Evolutionary conservation across 2,329 filamentous ascomycete species (phyloP), one percentile per base, ranked within the genome.

Genomic region (Malbranchea zuffiana): DNA sequence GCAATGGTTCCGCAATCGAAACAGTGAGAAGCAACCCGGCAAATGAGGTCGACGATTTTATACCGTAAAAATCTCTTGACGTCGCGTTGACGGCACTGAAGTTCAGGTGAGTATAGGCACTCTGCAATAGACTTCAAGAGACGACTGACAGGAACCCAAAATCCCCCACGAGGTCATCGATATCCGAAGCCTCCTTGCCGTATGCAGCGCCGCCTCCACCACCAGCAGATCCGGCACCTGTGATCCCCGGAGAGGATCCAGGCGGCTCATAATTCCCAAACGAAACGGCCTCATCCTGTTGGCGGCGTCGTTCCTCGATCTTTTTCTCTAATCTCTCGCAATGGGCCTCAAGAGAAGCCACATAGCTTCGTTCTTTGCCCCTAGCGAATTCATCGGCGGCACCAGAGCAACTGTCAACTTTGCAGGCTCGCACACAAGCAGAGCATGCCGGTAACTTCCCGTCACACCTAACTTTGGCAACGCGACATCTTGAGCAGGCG

Each of bases 381-480:
- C 86, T 74, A 0, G 88, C 87, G 60, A 95, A 96, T 57, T 95
- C 86, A 54, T 96, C 88, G 52, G 92, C 95, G 5, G 86, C 87
- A 39, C 86, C 86, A 5, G 86, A 94, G 58, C 90, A 98, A 55
- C 92, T 86, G 42, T 71, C 78, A 38, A 82, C 78, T 44, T 85
- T 80, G 19, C 87, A 86, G 10, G 85, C 84, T 61, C 86, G 87
- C 60, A 95, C 88, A 55, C 90, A 96, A 12, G 88, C 88, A 5
- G 86, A 92, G 56, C 90, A 98, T 5, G 87, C 86, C 7, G 90
- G 90, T 24, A 96, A 68, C 60, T 95, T 95, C 44, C 90, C 88
- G 63, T 96, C 90, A 54, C 90, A 98, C 76, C 92, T 95, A 56
- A 96, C 86, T 66, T 98, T 98, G 37, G 88, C 87, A 43, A 80